phyloP scores from a whole-genome alignment of 495 filamentous ascomycete genomes.

The Opeltia flavorubescens region DNA sequence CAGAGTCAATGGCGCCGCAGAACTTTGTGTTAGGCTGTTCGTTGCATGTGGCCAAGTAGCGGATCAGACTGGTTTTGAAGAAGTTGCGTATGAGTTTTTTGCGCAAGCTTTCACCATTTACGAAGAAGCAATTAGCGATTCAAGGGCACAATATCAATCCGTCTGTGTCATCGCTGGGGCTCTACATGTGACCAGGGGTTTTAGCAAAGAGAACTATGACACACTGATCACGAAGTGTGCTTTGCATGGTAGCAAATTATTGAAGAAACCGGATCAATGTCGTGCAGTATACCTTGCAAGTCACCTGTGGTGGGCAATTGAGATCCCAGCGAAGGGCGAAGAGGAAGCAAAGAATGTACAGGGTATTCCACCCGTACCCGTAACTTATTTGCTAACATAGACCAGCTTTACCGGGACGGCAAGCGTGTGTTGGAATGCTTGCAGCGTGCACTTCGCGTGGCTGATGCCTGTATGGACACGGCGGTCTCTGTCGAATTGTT shows the following conservation, averaged over 20 bases:
- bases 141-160: slow-evolving; percentile 91
- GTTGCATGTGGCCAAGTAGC: slow-evolving; percentile 84
- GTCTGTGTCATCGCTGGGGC: slow-evolving; percentile 89
- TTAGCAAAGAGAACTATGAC: slow-evolving; percentile 94
- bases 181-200: slow-evolving; percentile 71
- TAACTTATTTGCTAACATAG: slow-evolving; percentile 14
- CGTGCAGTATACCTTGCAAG: slow-evolving; percentile 90
- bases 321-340: slow-evolving; percentile 67
- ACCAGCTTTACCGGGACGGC: slow-evolving; percentile 84
- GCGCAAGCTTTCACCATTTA: slow-evolving; percentile 97
- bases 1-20: slow-evolving; percentile 70
- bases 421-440: slow-evolving; percentile 94
- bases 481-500: slow-evolving; percentile 94
- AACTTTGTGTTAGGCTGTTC: slow-evolving; percentile 78
- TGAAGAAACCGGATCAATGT: slow-evolving; percentile 97
- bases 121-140: slow-evolving; percentile 89
- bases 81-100: slow-evolving; percentile 96
- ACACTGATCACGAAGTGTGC: slow-evolving; percentile 96
- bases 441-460: slow-evolving; percentile 86
- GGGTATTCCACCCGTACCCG: slow-evolving; percentile 6
- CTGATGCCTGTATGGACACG: slow-evolving; percentile 99
- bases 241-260: slow-evolving; percentile 86
- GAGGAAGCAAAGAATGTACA: slow-evolving; percentile 73
- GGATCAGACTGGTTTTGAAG: slow-evolving; percentile 83
- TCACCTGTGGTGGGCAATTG: slow-evolving; percentile 95